A percentile compares a stretch with the other conserved stretches of the same genome.
Evolutionary conservation across 768 basidiomycete genomes (phyloP).

Genomic region (Royoungia palumana): DNA sequence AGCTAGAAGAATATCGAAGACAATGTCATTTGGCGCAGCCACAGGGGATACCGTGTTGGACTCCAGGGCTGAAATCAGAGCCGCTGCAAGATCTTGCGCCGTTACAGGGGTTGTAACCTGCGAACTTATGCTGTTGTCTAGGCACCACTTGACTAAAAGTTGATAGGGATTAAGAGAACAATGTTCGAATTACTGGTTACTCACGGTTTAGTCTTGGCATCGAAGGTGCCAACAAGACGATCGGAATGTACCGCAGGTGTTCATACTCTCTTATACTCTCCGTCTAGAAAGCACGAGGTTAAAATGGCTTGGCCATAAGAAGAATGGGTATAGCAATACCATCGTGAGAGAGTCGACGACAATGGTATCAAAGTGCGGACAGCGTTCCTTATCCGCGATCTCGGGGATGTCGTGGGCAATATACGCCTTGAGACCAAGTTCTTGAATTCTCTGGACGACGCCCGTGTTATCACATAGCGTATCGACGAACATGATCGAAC

Average conservation of each 20-base stretch:
- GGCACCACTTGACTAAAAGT: slow-evolving; percentile 83
- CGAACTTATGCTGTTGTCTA: slow-evolving; percentile 94
- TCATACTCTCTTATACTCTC: slow-evolving; percentile 89
- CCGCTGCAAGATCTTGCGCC: slow-evolving; percentile 85
- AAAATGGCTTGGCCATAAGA: neutral
- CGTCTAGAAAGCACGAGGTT: slow-evolving; percentile 50
- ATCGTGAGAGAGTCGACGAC: slow-evolving; percentile 86
- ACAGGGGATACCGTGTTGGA: slow-evolving; percentile 91
- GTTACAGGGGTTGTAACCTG: slow-evolving; percentile 91
- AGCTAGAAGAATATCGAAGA: slow-evolving; percentile 91
- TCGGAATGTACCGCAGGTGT: slow-evolving; percentile 93
- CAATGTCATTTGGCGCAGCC: slow-evolving; percentile 78
- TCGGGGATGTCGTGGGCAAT: slow-evolving; percentile 77
- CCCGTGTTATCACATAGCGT: slow-evolving; percentile 72
- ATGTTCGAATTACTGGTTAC: slow-evolving; percentile 22
- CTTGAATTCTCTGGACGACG: slow-evolving; percentile 71
- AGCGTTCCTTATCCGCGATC: slow-evolving; percentile 75
- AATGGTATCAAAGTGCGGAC: slow-evolving; percentile 91
- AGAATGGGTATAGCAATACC: slow-evolving; percentile 48
- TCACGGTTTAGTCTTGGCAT: slow-evolving; percentile 72
- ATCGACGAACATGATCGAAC: slow-evolving; percentile 90
- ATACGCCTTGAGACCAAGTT: slow-evolving; percentile 75
- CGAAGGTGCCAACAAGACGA: slow-evolving; percentile 82
- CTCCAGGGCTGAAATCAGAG: slow-evolving; percentile 91
- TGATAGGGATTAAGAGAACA: slow-evolving; percentile 2